A percentile compares a stretch with the other conserved stretches of the same genome.
phyloP scores from a whole-genome alignment of 345 rosid species.

The Murraya koenigii region DNA sequence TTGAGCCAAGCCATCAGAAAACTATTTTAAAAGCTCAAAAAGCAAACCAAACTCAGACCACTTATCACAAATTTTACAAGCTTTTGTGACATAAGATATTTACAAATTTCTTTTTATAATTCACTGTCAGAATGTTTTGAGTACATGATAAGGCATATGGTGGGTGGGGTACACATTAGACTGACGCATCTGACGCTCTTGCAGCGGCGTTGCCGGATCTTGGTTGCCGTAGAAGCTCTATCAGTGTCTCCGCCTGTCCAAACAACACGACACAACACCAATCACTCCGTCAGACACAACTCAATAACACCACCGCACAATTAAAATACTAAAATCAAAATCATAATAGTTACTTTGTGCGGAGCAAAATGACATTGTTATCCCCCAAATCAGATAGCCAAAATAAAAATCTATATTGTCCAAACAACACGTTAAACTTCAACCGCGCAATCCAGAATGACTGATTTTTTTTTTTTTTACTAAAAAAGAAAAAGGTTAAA shows the following conservation, averaged over 20 bases:
- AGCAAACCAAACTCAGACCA: constrained; percentile 15
- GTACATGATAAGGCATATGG: constrained; percentile 10
- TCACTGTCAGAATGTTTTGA: not conserved
- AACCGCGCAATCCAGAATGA: not conserved
- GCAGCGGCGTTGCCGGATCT: constrained; percentile 73
- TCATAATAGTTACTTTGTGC: not conserved
- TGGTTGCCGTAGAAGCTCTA: constrained; percentile 81
- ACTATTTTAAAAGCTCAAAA: not conserved
- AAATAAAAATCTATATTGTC: not conserved
- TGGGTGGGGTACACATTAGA: constrained; percentile 3
- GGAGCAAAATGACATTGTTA: not conserved
- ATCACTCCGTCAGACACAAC: constrained; percentile 13
- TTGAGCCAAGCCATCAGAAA: not conserved
- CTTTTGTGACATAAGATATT: constrained; percentile 9
- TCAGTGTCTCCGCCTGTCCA: constrained; percentile 77
- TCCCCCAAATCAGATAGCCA: not conserved
- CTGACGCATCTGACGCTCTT: constrained; percentile 45
- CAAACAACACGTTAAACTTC: not conserved
- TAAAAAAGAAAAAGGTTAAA: not conserved
- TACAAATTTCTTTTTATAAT: constrained; percentile 1
- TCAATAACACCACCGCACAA: not conserved
- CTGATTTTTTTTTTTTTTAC: not conserved
- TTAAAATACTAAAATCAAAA: not conserved
- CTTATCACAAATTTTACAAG: constrained; percentile 9
- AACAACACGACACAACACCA: constrained; percentile 30